phyloP scores from a whole-genome alignment of 331 rosid genomes.

The Rhamnella rubrinervis region DNA sequence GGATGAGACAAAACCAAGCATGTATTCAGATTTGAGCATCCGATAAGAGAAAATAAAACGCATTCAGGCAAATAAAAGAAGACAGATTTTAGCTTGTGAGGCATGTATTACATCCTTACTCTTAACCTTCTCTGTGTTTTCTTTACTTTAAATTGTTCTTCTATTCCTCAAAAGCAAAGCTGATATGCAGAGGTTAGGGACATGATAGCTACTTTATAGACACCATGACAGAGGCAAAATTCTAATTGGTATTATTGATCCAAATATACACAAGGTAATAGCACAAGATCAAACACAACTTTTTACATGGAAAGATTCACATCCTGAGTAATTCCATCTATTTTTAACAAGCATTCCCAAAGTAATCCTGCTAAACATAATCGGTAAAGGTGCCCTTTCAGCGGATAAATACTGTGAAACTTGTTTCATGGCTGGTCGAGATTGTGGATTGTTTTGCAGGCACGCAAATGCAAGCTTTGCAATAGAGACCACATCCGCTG shows the following conservation, averaged over 20 bases:
- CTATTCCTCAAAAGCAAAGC: too few relatives aligned
- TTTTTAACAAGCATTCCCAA: not conserved
- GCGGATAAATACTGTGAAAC: not conserved
- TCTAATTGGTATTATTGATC: too few relatives aligned
- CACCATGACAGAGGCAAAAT: not conserved
- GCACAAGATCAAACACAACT: not conserved
- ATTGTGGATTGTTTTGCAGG: slow-evolving; percentile 13
- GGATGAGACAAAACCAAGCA: too few relatives aligned
- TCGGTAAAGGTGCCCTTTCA: not conserved
- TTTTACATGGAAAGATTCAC: not conserved
- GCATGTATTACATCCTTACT: too few relatives aligned
- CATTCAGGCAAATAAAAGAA: too few relatives aligned
- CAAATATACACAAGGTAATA: too few relatives aligned
- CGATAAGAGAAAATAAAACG: too few relatives aligned
- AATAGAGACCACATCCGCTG: not conserved
- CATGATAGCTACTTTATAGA: not conserved
- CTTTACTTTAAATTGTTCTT: too few relatives aligned
- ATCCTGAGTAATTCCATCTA: not conserved
- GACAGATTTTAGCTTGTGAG: too few relatives aligned
- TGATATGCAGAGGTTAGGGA: too few relatives aligned
- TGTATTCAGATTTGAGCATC: too few relatives aligned
- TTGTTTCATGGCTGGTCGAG: slow-evolving; percentile 25
- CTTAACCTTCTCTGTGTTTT: too few relatives aligned
- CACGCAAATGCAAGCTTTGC: slow-evolving; percentile 18
- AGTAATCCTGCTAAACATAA: not conserved